Evolutionary conservation across 2,329 filamentous ascomycete genomes (phyloP), one percentile per base, ranked within the genome.

Genomic region (Fusarium pseudocircinatum): DNA sequence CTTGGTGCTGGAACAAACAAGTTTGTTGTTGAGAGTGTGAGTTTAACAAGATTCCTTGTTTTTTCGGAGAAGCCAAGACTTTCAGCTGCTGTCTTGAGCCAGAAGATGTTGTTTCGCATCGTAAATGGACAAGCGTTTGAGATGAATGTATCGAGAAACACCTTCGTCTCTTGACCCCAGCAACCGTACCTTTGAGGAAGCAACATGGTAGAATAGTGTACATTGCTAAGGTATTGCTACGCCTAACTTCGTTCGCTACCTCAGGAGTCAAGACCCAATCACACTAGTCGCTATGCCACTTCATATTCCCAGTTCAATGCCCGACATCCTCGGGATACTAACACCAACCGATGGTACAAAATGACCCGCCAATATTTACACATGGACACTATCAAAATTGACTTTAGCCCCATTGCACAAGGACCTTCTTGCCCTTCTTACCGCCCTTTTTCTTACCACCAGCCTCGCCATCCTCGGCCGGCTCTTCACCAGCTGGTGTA

Each of bases 401-500:
- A 40, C 20, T 43, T 67, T 79, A 90, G 28, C 89, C 89, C 89
- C 89, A 91, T 76, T 88, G 86, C 46, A 89, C 87, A 54, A 91
- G 79, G 13, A 92, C 88, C 78, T 90, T 91, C 79, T 90, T 90
- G 24, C 86, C 87, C 81, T 90, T 88, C 67, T 88, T 88, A 8
- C 84, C 84, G 69, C 86, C 89, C 81, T 89, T 90, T 78, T 88
- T 89, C 71, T 86, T 87, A 7, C 80, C 77, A 3, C 74, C 78
- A 6, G 77, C 78, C 28, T 79, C 79, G 10, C 73, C 80, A 43
- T 49, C 78, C 40, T 74, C 79, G 10, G 75, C 68, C 9, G 74
- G 69, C 30, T 79, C 81, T 16, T 77, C 73, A 22, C 67, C 73
- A 22, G 78, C 80, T 18, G 79, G 77, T 1, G 74, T 74, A 40